phyloP scores from a whole-genome alignment of 2,329 filamentous ascomycete genomes.

The Calonectria pteridis region DNA sequence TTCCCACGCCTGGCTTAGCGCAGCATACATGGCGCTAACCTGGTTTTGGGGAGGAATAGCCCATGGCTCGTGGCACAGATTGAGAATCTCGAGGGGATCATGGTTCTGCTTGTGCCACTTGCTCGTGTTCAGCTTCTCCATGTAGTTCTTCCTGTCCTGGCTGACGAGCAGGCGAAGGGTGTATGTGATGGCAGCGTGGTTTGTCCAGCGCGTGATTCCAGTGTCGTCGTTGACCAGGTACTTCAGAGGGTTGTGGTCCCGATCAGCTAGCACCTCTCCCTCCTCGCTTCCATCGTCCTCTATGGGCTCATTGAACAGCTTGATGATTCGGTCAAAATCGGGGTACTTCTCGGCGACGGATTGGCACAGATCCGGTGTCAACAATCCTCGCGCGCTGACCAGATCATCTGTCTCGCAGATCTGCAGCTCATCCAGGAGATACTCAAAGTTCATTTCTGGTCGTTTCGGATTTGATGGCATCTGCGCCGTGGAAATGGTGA shows the following conservation, averaged over 20 bases:
- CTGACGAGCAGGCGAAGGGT: background rate
- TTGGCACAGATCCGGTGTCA: background rate
- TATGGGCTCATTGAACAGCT: background rate
- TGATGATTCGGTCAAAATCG: background rate
- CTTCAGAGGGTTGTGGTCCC: background rate
- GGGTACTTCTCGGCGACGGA: background rate
- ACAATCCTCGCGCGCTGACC: background rate
- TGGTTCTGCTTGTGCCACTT: slow-evolving; percentile 7
- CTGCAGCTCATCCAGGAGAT: background rate
- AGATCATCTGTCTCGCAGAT: slow-evolving; percentile 4
- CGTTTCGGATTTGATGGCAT: background rate
- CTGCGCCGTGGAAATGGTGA: background rate
- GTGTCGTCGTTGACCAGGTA: slow-evolving; percentile 7
- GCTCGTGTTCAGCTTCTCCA: slow-evolving; percentile 3
- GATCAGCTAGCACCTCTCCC: background rate
- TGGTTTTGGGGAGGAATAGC: background rate
- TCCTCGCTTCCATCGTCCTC: background rate
- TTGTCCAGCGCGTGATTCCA: background rate
- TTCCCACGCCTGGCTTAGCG: background rate
- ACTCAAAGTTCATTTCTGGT: slow-evolving; percentile 5
- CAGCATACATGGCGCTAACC: background rate
- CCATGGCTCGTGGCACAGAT: background rate
- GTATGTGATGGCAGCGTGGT: background rate
- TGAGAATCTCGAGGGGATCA: background rate
- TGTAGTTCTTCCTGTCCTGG: background rate